Evolutionary conservation across 768 basidiomycete genomes (phyloP), one percentile per base, ranked within the genome.

Genomic region (Mycena epipterygia): DNA sequence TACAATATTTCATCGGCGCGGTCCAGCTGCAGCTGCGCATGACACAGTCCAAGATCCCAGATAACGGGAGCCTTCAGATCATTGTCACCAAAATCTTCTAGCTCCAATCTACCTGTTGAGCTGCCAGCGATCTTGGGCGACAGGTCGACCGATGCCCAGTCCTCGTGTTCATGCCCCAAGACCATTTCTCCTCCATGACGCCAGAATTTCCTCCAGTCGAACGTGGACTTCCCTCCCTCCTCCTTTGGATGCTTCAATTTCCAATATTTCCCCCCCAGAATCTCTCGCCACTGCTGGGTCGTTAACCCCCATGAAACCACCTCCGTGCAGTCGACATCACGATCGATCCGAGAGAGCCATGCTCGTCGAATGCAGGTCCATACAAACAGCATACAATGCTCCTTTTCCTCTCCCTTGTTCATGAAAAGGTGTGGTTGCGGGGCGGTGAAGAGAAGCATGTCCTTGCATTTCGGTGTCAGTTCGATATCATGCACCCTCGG

Each of bases 281-380:
- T 19, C 5, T 58, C 44, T 13, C 64, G 30, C 64, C 64, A 66
- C 14, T 19, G 27, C n/a, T 58, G 44, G 13, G 64, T 66, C 2
- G 64, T 66, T 3, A 66, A 23, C 0, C 64, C 64, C 55, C 56
- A 49, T 0, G 7, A 30, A 21, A 46, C n/a, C n/a, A n/a, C n/a
- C n/a, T n/a, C n/a, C n/a, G n/a, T 14, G 1, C 32, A 19, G 3
- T 35, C 17, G 1, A 27, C 8, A 27, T 33, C 30, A 2, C 42
- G 39, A 8, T 14, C 8, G 2, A 66, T 39, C 1, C 64, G 21
- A 4, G 33, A 16, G 9, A 66, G 53, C 64, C 64, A 66, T 0
- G 55, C 30, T 0, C 46, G 32, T 2, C 55, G 64, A 11, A 66
- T 66, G 55, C 56, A 66, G 33, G 49, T 58, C 64, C 64, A 66